These are phyloP conservation scores for Globisporangium spiculum DNA, from an alignment of 352 stramenopile genomes.

Conservation along the genomic window DNA sequence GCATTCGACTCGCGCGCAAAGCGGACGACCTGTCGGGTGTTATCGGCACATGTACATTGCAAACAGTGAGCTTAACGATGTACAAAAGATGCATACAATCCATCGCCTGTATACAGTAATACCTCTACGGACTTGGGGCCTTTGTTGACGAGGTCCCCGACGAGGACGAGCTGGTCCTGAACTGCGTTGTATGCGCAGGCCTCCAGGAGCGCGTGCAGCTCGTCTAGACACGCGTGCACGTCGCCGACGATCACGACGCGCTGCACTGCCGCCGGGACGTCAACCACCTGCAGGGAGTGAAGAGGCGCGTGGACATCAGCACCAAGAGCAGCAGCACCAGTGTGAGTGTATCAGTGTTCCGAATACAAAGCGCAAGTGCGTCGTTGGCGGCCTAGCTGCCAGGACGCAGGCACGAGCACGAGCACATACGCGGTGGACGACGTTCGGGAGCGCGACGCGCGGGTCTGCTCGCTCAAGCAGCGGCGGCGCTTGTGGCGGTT, in stretches of 20 bases:
- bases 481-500: too few relatives aligned
- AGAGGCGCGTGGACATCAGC: neutral
- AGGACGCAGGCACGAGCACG: neutral
- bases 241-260: conserved; percentile 88
- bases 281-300: conserved; percentile 14
- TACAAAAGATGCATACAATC: neutral
- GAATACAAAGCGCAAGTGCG: neutral
- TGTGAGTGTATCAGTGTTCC: neutral
- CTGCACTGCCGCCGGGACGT: conserved; percentile 24
- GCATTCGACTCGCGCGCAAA: conserved; percentile 55
- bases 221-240: conserved; percentile 90
- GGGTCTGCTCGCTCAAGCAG: conserved; percentile 32
- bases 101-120: neutral
- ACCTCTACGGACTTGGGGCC: conserved; percentile 76
- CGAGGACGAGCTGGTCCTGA: conserved; percentile 78
- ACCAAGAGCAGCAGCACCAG: neutral
- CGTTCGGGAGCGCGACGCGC: conserved; percentile 42
- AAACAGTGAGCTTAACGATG: neutral
- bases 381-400: too few relatives aligned
- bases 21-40: conserved; percentile 47
- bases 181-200: conserved; percentile 43
- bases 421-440: conserved; percentile 36
- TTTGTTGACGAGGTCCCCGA: conserved; percentile 94
- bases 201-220: conserved; percentile 67
- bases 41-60: neutral